phyloP scores from a whole-genome alignment of 1,284 basidiomycete species.

The Cerioporus squamosus region DNA sequence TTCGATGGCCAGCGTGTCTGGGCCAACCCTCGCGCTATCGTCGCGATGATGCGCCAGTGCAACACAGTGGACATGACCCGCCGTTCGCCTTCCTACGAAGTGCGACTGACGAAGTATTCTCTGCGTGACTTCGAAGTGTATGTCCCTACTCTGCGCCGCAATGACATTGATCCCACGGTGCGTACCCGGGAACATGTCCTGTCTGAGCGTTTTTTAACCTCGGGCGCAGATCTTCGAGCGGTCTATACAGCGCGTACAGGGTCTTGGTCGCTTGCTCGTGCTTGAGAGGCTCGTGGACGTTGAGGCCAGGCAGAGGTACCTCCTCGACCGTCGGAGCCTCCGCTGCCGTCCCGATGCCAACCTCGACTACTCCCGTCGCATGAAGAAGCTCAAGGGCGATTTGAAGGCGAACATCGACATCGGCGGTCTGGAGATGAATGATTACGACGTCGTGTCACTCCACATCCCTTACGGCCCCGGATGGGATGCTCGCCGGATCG shows the following conservation, averaged over 20 bases:
- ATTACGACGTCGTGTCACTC: slow-evolving; percentile 59
- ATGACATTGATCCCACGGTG: slow-evolving; percentile 60
- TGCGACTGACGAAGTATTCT: slow-evolving; percentile 60
- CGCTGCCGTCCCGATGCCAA: slow-evolving; percentile 48
- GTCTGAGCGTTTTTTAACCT: too few species aligned
- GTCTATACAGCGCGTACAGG: slow-evolving; percentile 54
- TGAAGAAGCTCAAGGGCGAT: slow-evolving; percentile 51
- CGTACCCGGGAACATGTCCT: slow-evolving; percentile 1
- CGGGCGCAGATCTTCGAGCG: slow-evolving; percentile 57
- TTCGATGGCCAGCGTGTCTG: slow-evolving; percentile 60
- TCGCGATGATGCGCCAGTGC: slow-evolving; percentile 62
- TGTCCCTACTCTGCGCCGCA: slow-evolving; percentile 52
- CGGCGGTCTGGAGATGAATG: slow-evolving; percentile 56
- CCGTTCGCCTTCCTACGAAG: slow-evolving; percentile 66
- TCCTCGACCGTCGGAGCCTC: slow-evolving; percentile 48
- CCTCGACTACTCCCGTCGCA: slow-evolving; percentile 23
- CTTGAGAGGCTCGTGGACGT: slow-evolving; percentile 55
- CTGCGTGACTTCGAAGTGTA: slow-evolving; percentile 57
- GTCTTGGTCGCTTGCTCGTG: slow-evolving; percentile 61
- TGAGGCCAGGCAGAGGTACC: slow-evolving; percentile 47
- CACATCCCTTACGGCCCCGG: slow-evolving; percentile 68
- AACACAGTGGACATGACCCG: slow-evolving; percentile 63
- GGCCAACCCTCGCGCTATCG: slow-evolving; percentile 58
- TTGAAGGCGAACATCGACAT: slow-evolving; percentile 49
- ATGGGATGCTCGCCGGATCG: slow-evolving; percentile 60